phyloP scores from a whole-genome alignment of 768 basidiomycete genomes.

The Psilocybe tampanensis region DNA sequence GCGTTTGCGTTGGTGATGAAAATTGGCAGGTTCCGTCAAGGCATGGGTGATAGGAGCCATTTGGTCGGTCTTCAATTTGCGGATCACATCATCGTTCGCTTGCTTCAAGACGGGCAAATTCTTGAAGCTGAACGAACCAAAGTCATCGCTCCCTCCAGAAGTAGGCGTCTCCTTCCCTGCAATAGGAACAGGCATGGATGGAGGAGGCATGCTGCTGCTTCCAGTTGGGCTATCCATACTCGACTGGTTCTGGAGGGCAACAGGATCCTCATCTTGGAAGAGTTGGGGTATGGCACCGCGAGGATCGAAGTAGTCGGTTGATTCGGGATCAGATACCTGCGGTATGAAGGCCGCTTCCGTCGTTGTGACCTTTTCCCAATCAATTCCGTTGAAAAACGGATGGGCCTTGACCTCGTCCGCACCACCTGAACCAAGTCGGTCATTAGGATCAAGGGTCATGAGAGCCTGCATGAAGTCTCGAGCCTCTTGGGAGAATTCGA shows the following conservation, averaged over 20 bases:
- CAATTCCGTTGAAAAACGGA: constrained; percentile 86
- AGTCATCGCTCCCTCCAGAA: constrained; percentile 81
- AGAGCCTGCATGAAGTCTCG: constrained; percentile 89
- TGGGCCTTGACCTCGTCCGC: constrained; percentile 93
- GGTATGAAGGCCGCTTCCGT: constrained; percentile 95
- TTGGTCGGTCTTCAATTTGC: constrained; percentile 92
- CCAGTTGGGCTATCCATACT: constrained; percentile 48
- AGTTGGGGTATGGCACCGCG: constrained; percentile 89
- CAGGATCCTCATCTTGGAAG: constrained; percentile 87
- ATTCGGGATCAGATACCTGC: constrained; percentile 92
- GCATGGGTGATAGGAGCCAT: constrained; percentile 77
- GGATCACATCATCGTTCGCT: constrained; percentile 97
- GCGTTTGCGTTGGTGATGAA: constrained; percentile 67
- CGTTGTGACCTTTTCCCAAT: constrained; percentile 91
- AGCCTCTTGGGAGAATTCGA: constrained; percentile 84
- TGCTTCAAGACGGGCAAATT: constrained; percentile 95
- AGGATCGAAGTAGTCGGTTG: constrained; percentile 99
- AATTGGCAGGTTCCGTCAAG: constrained; percentile 60
- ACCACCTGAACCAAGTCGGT: constrained; percentile 83
- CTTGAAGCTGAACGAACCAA: constrained; percentile 98
- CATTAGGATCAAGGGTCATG: constrained; percentile 76
- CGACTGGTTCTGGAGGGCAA: constrained; percentile 53
- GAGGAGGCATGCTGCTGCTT: constrained; percentile 42
- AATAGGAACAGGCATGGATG: constrained; percentile 45
- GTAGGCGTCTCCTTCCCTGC: constrained; percentile 40